Percentiles rank a stretch among this genome's conserved stretches.
Evolutionary conservation across 306 rosid species (phyloP).

Genomic region (Ormosia semicastrata): DNA sequence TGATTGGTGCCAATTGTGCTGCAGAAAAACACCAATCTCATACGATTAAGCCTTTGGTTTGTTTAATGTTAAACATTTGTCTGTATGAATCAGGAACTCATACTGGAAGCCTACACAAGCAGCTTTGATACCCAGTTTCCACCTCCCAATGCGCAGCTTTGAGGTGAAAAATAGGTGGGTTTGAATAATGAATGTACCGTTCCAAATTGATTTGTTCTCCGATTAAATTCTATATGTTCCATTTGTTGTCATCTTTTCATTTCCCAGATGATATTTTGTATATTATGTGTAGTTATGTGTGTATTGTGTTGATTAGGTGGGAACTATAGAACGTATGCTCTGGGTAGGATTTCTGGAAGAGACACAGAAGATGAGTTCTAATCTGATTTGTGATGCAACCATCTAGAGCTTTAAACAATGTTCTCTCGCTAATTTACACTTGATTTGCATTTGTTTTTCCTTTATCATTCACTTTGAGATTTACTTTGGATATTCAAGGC

Average conservation of each 20-base stretch:
- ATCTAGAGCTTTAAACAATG: not conserved
- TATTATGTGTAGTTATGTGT: not conserved
- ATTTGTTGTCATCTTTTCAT: conserved; percentile 11
- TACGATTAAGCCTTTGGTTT: not conserved
- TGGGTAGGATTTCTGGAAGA: conserved; percentile 15
- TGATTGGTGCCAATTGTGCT: not conserved
- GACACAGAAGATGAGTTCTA: not conserved
- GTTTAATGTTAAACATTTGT: conserved; percentile 12
- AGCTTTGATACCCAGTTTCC: conserved; percentile 58
- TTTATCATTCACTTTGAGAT: not conserved
- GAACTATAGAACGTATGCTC: conserved; percentile 7
- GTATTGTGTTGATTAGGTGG: conserved; percentile 11
- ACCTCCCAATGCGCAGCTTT: conserved; percentile 96
- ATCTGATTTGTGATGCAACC: not conserved
- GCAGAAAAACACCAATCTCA: not conserved
- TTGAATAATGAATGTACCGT: conserved; percentile 15
- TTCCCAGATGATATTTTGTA: not conserved
- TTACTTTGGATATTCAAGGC: not conserved
- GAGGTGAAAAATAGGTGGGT: conserved; percentile 78
- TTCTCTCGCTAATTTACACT: not conserved
- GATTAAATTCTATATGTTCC: not conserved
- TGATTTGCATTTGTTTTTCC: not conserved
- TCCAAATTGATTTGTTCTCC: not conserved
- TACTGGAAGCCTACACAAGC: conserved; percentile 65
- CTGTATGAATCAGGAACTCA: conserved; percentile 47